A percentile compares a stretch with the other conserved stretches of the same genome.
Conservation (phyloP, 805 yeast genomes). For the Pichia thaimueangensis region DNA sequence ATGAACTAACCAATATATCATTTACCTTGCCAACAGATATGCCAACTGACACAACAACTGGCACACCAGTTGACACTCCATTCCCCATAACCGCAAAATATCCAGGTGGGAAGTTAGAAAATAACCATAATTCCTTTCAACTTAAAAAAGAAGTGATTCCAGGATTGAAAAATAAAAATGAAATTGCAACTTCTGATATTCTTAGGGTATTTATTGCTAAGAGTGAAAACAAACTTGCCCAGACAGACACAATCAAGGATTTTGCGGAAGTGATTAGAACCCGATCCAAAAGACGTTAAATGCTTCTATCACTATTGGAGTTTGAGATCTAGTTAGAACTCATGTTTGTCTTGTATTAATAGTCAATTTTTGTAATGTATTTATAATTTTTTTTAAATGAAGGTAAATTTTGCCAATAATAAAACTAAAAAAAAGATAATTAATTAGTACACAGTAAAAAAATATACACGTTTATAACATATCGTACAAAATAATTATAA, state of each 20-base stretch:
- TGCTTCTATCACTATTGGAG: background rate
- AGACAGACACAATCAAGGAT: background rate
- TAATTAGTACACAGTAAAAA: background rate
- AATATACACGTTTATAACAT: background rate
- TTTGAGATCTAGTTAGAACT: background rate
- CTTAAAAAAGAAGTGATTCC: background rate
- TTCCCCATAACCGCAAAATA: too few species aligned
- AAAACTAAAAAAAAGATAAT: background rate
- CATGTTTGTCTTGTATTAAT: background rate
- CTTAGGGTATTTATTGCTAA: background rate
- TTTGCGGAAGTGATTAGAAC: slow-evolving; percentile 3
- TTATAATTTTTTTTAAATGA: background rate
- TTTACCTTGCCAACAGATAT: too few species aligned
- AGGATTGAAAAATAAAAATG: background rate
- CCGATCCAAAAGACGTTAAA: background rate
- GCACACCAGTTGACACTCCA: too few species aligned
- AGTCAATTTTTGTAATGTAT: background rate
- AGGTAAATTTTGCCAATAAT: background rate
- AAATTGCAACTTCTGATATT: background rate
- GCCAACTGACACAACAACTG: too few species aligned
- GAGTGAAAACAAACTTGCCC: background rate
- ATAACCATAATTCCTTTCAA: background rate
- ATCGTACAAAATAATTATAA: background rate
- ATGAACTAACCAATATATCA: too few species aligned
- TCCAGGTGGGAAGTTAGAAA: too few species aligned